Percentiles rank a stretch among this genome's conserved stretches.
phyloP scores from a whole-genome alignment of 768 basidiomycete genomes.

The Psilocybe tampanensis region DNA sequence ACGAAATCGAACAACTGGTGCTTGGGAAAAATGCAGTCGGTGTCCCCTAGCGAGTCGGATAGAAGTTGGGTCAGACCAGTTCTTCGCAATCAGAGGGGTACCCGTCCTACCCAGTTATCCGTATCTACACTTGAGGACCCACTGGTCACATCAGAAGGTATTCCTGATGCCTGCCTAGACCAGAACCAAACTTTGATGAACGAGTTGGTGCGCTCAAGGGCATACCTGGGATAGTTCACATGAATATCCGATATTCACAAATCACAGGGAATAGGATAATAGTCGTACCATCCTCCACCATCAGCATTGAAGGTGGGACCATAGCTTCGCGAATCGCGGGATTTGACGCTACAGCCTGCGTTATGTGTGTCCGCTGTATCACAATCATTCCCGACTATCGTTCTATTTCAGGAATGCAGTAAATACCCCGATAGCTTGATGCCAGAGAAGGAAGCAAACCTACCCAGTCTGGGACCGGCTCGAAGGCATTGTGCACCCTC shows the following conservation, averaged over 20 bases:
- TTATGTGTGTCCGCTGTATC: conserved; percentile 49
- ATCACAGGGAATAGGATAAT: too few species aligned
- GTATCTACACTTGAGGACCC: conserved; percentile 49
- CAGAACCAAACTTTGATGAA: conserved; percentile 78
- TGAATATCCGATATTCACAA: too few species aligned
- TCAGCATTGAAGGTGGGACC: conserved; percentile 59
- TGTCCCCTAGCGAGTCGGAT: conserved; percentile 43
- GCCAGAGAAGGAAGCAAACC: conserved; percentile 2
- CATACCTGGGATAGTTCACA: conserved; percentile 49
- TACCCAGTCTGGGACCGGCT: conserved; percentile 50
- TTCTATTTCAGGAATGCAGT: conserved; percentile 27
- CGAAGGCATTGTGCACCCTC: conserved; percentile 57
- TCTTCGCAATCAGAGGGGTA: neutral
- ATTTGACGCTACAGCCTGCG: conserved; percentile 56
- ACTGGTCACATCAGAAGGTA: conserved; percentile 48
- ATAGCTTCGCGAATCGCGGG: conserved; percentile 45
- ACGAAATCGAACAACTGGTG: conserved; percentile 57
- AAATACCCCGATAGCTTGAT: neutral
- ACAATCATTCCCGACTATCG: conserved; percentile 46
- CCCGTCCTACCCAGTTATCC: conserved; percentile 53
- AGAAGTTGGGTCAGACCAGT: neutral
- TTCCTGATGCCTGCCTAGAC: conserved; percentile 46
- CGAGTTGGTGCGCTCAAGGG: conserved; percentile 56
- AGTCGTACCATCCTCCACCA: conserved; percentile 63
- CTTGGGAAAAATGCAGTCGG: conserved; percentile 66